These are phyloP conservation scores for Dendrobium huoshanense DNA, from an alignment of 106 monocot species.

Conservation along the genomic window DNA sequence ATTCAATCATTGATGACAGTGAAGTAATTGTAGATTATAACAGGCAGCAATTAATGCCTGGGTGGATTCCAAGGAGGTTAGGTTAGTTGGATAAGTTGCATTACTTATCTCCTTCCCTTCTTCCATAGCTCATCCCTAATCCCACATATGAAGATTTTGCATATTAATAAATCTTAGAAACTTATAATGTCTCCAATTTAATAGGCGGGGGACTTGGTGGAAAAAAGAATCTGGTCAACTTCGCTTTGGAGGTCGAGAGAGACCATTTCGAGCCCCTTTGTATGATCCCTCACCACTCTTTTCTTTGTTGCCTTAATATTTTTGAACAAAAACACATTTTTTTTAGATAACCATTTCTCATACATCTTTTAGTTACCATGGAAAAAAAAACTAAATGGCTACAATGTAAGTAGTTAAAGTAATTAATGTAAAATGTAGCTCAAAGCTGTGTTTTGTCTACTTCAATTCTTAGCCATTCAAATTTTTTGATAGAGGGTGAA, in stretches of 20 bases:
- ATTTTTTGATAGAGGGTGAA: no score
- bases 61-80: conserved; percentile 93
- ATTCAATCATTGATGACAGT: conserved; percentile 69
- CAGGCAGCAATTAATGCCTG: conserved; percentile 87
- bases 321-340: not conserved
- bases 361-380: no score
- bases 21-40: conserved; percentile 94
- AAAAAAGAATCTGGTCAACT: conserved; percentile 97
- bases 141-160: not conserved
- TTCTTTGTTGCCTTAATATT: not conserved
- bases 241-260: conserved; percentile 94
- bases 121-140: not conserved
- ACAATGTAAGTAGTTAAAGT: not conserved
- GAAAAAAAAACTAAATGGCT: not conserved
- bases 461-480: no score
- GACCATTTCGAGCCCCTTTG: conserved; percentile 97
- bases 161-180: not conserved
- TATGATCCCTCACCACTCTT: conserved; percentile 16
- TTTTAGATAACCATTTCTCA: no score
- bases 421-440: not conserved
- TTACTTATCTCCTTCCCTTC: not conserved
- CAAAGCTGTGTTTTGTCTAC: not conserved
- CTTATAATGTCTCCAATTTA: not conserved
- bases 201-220: conserved; percentile 94
- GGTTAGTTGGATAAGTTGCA: conserved; percentile 29